phyloP scores from a whole-genome alignment of 139 green algal species.

The Zygnema circumcarinatum region DNA sequence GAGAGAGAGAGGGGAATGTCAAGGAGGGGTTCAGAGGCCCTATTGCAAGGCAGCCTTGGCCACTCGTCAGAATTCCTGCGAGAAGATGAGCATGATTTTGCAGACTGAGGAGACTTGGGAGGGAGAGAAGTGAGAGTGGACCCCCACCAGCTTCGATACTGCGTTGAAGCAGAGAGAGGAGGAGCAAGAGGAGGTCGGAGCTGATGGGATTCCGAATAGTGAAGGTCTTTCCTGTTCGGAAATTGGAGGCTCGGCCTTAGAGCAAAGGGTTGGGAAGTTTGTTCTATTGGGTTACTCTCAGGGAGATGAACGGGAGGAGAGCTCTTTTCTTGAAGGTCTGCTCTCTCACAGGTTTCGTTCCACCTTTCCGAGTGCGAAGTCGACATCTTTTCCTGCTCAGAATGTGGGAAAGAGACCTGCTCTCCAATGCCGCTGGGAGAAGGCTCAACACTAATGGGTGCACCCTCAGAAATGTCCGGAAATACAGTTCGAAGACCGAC shows the following conservation, averaged over 20 bases:
- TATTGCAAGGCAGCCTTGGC: background rate
- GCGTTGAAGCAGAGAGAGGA: background rate
- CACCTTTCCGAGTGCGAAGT: too few species aligned
- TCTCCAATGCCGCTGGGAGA: too few species aligned
- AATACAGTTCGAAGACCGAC: too few species aligned
- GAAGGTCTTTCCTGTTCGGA: background rate
- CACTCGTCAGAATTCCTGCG: background rate
- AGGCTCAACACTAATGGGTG: too few species aligned
- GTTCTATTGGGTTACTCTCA: too few species aligned
- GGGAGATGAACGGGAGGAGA: too few species aligned
- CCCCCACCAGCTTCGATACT: background rate
- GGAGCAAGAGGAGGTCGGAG: background rate
- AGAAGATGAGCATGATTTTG: background rate
- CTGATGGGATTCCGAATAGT: slow-evolving; percentile 13
- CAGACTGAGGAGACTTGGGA: background rate
- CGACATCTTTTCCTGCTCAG: too few species aligned
- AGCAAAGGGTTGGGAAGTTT: too few species aligned
- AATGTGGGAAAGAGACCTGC: too few species aligned
- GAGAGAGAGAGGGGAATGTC: background rate
- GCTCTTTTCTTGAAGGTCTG: too few species aligned
- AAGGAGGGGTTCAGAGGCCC: background rate
- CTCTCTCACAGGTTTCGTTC: too few species aligned
- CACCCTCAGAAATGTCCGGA: too few species aligned
- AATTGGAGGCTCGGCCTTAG: background rate
- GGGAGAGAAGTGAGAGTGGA: background rate